These are phyloP conservation scores for Gossypium bickii DNA, from an alignment of 345 rosid genomes.

Conservation along the genomic window DNA sequence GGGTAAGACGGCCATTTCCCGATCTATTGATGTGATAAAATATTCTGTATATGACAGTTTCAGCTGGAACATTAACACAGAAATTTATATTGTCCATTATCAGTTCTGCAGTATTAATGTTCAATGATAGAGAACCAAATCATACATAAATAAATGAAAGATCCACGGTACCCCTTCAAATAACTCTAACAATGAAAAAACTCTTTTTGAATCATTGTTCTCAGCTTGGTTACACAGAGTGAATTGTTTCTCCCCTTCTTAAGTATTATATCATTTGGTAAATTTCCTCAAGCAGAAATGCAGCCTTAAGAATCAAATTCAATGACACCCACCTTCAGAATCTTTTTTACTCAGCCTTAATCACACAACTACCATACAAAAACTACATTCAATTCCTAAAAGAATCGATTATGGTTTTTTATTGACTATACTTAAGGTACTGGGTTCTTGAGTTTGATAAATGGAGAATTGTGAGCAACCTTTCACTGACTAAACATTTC, in stretches of 20 bases:
- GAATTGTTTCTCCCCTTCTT: neutral
- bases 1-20: conserved; percentile 77
- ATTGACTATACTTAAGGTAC: neutral
- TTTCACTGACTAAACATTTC: neutral
- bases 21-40: conserved; percentile 86
- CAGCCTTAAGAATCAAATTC: neutral
- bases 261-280: neutral
- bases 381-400: neutral
- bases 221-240: neutral
- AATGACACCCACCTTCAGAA: neutral
- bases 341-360: neutral
- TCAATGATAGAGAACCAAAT: conserved; percentile 2
- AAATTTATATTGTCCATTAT: conserved; percentile 16
- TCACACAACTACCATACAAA: neutral
- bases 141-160: neutral
- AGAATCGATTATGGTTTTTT: neutral
- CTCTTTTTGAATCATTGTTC: neutral
- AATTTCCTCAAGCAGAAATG: neutral
- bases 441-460: neutral
- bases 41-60: conserved; percentile 63
- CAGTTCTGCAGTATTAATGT: conserved; percentile 12
- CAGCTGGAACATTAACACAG: conserved; percentile 50
- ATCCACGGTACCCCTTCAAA: neutral
- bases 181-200: neutral
- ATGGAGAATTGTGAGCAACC: neutral